These are phyloP conservation scores for Avicennia marina DNA, from an alignment of 257 asterid species.

Conservation along the genomic window DNA sequence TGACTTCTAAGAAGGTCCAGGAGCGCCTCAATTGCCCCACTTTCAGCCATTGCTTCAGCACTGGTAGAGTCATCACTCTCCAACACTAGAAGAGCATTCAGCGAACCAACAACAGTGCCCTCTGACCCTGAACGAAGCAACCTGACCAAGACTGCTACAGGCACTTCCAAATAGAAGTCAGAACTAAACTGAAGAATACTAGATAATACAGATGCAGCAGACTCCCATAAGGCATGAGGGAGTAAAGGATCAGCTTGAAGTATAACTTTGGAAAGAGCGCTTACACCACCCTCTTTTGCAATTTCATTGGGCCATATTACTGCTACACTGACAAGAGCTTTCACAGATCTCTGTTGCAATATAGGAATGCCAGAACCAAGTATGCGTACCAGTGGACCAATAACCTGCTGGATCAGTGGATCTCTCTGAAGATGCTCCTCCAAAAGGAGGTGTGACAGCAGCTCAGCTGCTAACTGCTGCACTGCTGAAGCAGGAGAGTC, in stretches of 20 bases:
- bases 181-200: conserved; percentile 91
- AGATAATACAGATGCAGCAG: conserved; percentile 91
- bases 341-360: conserved; percentile 93
- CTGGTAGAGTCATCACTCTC: conserved; percentile 95
- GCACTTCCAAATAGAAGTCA: conserved; percentile 94
- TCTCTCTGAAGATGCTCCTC: conserved; percentile 97
- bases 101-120: conserved; percentile 77
- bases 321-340: conserved; percentile 81
- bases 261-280: conserved; percentile 78
- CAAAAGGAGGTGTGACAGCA: conserved; percentile 76
- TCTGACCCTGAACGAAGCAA: conserved; percentile 87
- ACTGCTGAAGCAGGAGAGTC: conserved; percentile 95
- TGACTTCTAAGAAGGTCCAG: conserved; percentile 88
- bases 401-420: conserved; percentile 71
- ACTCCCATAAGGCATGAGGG: conserved; percentile 90
- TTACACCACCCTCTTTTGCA: conserved; percentile 97
- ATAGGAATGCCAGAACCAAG: conserved; percentile 84
- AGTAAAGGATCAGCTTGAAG: conserved; percentile 82
- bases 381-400: conserved; percentile 81
- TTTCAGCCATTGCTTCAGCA: conserved; percentile 98
- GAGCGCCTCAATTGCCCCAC: conserved; percentile 95
- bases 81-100: conserved; percentile 90
- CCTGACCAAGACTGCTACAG: conserved; percentile 89
- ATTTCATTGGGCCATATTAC: conserved; percentile 91
- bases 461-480: conserved; percentile 96